phyloP scores from a whole-genome alignment of 805 yeast genomes.

The Brettanomyces naardenensis region DNA sequence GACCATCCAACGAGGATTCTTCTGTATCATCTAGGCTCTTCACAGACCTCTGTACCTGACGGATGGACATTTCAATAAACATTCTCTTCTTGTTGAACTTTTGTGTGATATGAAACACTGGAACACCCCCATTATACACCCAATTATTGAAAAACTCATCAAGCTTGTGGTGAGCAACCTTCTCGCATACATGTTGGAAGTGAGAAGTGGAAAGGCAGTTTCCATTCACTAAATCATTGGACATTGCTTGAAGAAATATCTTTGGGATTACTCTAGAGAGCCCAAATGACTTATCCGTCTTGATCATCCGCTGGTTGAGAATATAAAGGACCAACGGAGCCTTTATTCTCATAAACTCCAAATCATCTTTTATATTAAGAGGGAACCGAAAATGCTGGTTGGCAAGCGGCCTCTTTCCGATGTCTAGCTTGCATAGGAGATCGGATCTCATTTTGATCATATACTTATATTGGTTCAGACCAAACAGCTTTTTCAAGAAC shows the following conservation, averaged over 20 bases:
- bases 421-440: constrained; percentile 61
- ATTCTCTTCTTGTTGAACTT: constrained; percentile 88
- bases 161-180: constrained; percentile 79
- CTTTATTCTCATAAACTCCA: constrained; percentile 66
- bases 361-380: constrained; percentile 43
- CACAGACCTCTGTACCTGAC: constrained; percentile 74
- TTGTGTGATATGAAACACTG: constrained; percentile 82
- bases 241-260: constrained; percentile 87
- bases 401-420: constrained; percentile 78
- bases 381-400: constrained; percentile 62
- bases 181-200: constrained; percentile 90
- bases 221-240: constrained; percentile 80
- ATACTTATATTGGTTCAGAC: constrained; percentile 73
- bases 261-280: constrained; percentile 87
- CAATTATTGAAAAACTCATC: constrained; percentile 87
- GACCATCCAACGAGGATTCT: constrained; percentile 6
- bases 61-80: constrained; percentile 88
- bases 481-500: constrained; percentile 65
- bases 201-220: constrained; percentile 69
- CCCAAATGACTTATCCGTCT: constrained; percentile 92
- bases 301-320: constrained; percentile 87
- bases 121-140: constrained; percentile 86
- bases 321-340: constrained; percentile 82
- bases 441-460: constrained; percentile 59
- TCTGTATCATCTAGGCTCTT: constrained; percentile 14